Evolutionary conservation across 1,284 basidiomycete genomes (phyloP).

Genomic region (Apiotrichum sp.): DNA sequence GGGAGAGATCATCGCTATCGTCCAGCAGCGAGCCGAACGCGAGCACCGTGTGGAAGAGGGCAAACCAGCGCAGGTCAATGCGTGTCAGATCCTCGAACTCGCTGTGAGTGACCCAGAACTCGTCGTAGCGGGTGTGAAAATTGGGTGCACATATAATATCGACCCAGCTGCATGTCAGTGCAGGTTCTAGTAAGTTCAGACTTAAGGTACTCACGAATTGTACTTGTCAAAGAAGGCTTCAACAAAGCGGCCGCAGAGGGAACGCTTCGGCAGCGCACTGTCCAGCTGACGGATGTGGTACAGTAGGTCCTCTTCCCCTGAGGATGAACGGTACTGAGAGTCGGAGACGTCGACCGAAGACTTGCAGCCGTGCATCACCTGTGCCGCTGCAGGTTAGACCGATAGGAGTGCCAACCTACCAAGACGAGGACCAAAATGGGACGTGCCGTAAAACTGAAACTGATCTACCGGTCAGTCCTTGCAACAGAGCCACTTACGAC

Average conservation of each 20-base stretch:
- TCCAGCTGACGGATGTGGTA: conserved; percentile 23
- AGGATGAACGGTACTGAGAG: conserved; percentile 13
- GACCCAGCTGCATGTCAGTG: conserved; percentile 24
- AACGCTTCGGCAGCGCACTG: conserved; percentile 19
- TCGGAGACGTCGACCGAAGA: conserved; percentile 12
- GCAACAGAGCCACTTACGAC: conserved; percentile 6
- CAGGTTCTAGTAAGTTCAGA: conserved; percentile 15
- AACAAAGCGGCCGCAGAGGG: conserved; percentile 23
- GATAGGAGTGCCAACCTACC: conserved; percentile 16
- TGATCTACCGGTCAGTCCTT: conserved; percentile 11
- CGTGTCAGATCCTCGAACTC: conserved; percentile 22
- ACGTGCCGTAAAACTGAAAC: conserved; percentile 30
- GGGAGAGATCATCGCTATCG: conserved; percentile 5
- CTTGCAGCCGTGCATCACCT: conserved; percentile 4
- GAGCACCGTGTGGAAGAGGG: conserved; percentile 28
- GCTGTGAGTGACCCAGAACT: conserved; percentile 23
- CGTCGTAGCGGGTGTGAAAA: conserved; percentile 22
- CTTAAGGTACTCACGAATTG: conserved; percentile 23
- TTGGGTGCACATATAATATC: conserved; percentile 31
- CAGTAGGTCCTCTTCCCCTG: conserved; percentile 13
- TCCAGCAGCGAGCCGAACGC: conserved; percentile 32
- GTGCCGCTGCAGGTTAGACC: not conserved
- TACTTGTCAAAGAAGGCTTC: conserved; percentile 22
- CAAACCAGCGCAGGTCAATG: conserved; percentile 30
- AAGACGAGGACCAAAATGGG: conserved; percentile 26